Evolutionary conservation across 1,284 basidiomycete genomes (phyloP).

Genomic region (Moniliella sp.): DNA sequence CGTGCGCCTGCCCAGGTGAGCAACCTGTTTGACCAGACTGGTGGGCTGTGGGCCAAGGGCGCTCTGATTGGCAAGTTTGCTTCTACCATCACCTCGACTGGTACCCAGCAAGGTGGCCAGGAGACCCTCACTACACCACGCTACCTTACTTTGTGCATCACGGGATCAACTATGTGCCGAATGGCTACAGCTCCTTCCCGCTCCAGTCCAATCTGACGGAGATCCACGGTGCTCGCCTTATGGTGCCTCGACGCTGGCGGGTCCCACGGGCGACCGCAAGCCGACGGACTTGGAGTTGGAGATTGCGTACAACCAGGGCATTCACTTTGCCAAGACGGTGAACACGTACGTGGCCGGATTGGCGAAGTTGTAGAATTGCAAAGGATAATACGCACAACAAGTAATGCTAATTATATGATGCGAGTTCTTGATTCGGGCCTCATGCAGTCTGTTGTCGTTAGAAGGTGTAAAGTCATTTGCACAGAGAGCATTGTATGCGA

Average conservation of each 20-base stretch:
- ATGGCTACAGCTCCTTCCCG: slow-evolving; percentile 8
- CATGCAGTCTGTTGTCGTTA: too few species aligned
- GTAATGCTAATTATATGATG: too few species aligned
- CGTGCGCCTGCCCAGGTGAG: slow-evolving; percentile 39
- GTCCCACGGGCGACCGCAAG: slow-evolving; percentile 10
- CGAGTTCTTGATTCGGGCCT: too few species aligned
- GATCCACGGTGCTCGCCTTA: slow-evolving; percentile 9
- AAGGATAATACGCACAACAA: too few species aligned
- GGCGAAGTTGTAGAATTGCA: too few species aligned
- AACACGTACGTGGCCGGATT: slow-evolving; percentile 14
- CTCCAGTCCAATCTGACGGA: slow-evolving; percentile 8
- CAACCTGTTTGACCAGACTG: slow-evolving; percentile 51
- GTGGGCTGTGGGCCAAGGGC: slow-evolving; percentile 49
- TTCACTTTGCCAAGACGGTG: slow-evolving; percentile 12
- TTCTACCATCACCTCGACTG: slow-evolving; percentile 45
- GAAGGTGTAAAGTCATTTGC: too few species aligned
- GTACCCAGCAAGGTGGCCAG: slow-evolving; percentile 37
- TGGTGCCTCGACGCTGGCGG: slow-evolving; percentile 16
- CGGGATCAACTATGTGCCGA: slow-evolving; percentile 14
- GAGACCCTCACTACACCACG: slow-evolving; percentile 21
- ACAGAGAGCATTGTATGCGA: too few species aligned
- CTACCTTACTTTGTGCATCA: slow-evolving; percentile 20
- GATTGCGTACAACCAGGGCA: slow-evolving; percentile 12
- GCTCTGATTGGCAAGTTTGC: slow-evolving; percentile 58
- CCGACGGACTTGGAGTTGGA: slow-evolving; percentile 8